These are phyloP conservation scores for Suillus subluteus DNA, from an alignment of 768 basidiomycete species.

Conservation along the genomic window DNA sequence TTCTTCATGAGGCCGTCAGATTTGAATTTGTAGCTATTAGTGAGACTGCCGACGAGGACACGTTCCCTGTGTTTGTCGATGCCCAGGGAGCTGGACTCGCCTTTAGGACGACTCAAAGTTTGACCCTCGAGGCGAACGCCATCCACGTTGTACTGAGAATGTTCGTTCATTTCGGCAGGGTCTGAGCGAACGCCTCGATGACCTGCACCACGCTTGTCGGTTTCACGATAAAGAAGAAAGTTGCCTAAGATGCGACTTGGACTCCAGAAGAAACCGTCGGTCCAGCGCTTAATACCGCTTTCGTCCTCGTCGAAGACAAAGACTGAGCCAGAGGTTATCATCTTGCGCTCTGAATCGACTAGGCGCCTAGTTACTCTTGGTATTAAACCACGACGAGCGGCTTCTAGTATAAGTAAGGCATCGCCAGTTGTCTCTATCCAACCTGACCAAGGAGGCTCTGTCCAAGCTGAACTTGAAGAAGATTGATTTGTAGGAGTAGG, in stretches of 20 bases:
- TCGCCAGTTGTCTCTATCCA: slow-evolving; percentile 96
- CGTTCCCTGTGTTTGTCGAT: slow-evolving; percentile 80
- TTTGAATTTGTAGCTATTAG: slow-evolving; percentile 94
- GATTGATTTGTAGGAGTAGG: slow-evolving; percentile 28
- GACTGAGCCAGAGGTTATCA: slow-evolving; percentile 92
- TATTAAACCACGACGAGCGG: slow-evolving; percentile 86
- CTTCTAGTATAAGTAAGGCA: slow-evolving; percentile 95
- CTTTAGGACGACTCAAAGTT: slow-evolving; percentile 68
- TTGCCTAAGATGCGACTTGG: slow-evolving; percentile 93
- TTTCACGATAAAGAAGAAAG: slow-evolving; percentile 94
- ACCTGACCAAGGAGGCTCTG: slow-evolving; percentile 90
- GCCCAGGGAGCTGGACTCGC: slow-evolving; percentile 47
- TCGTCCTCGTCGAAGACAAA: slow-evolving; percentile 98
- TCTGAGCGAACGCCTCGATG: slow-evolving; percentile 57
- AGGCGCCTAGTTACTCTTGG: slow-evolving; percentile 91
- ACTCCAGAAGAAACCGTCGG: slow-evolving; percentile 96
- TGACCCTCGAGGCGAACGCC: slow-evolving; percentile 38
- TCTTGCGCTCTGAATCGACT: slow-evolving; percentile 88
- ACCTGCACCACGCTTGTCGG: slow-evolving; percentile 77
- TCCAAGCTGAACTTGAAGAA: slow-evolving; percentile 57
- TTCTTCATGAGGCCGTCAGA: slow-evolving; percentile 95
- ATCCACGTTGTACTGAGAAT: slow-evolving; percentile 39
- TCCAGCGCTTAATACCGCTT: slow-evolving; percentile 97
- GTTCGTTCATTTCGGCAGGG: slow-evolving; percentile 41
- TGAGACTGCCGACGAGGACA: slow-evolving; percentile 85